These are phyloP conservation scores for Colletotrichum horii DNA, from an alignment of 2,329 filamentous ascomycete species.

Conservation along the genomic window DNA sequence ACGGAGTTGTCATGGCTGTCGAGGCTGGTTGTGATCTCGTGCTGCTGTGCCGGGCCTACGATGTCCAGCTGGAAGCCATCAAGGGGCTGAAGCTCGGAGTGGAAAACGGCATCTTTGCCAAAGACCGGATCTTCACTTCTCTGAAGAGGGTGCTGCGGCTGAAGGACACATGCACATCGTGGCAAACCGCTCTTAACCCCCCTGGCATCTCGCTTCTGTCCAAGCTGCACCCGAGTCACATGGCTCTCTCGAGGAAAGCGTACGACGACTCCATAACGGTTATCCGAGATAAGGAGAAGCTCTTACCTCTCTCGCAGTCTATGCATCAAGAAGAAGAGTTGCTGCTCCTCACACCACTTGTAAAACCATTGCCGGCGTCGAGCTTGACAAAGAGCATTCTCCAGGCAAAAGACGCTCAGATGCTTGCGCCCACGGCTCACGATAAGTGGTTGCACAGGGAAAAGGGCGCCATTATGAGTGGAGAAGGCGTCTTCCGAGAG, in stretches of 20 bases:
- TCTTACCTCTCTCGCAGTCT: conserved; percentile 82
- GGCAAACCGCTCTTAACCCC: conserved; percentile 90
- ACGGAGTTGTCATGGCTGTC: conserved; percentile 96
- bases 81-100: conserved; percentile 87
- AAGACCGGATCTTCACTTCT: conserved; percentile 80
- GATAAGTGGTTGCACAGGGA: conserved; percentile 65
- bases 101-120: conserved; percentile 88
- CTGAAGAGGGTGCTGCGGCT: conserved; percentile 78
- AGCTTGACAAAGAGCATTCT: conserved; percentile 76
- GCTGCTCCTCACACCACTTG: conserved; percentile 84
- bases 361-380: conserved; percentile 92
- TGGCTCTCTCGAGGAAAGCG: conserved; percentile 79
- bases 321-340: conserved; percentile 87
- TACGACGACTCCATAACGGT: conserved; percentile 95
- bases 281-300: conserved; percentile 84
- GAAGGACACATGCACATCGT: conserved; percentile 86
- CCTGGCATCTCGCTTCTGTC: conserved; percentile 78
- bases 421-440: conserved; percentile 43
- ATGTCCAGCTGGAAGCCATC: conserved; percentile 90
- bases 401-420: conserved; percentile 52
- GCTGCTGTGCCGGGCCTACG: conserved; percentile 85
- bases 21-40: conserved; percentile 95
- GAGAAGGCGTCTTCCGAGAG: conserved; percentile 90
- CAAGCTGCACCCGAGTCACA: conserved; percentile 82
- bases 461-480: conserved; percentile 77